Evolutionary conservation across 2,329 filamentous ascomycete genomes (phyloP).

Genomic region (Trichoderma harzianum): DNA sequence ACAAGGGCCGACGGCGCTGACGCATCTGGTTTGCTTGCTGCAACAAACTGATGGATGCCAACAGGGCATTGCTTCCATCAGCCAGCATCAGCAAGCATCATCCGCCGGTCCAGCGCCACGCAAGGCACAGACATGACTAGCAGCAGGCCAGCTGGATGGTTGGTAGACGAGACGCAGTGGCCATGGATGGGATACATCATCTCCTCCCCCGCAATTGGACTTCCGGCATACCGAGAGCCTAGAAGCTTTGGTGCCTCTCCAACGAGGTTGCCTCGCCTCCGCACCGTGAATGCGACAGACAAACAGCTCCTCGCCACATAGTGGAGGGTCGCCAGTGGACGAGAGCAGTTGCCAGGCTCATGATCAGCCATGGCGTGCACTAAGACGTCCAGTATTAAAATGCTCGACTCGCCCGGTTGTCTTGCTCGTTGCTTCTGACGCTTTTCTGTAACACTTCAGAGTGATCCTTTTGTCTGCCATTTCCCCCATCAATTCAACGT

Average conservation of each 20-base stretch:
- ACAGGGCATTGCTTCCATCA: neutral
- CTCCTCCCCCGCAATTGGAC: conserved; percentile 17
- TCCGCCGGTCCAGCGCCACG: conserved; percentile 10
- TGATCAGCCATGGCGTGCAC: conserved; percentile 8
- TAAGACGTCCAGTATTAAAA: conserved; percentile 9
- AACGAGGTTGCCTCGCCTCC: conserved; percentile 14
- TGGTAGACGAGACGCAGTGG: neutral
- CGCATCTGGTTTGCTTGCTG: neutral
- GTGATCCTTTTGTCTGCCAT: neutral
- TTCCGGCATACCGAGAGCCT: conserved; percentile 13
- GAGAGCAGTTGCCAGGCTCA: conserved; percentile 19
- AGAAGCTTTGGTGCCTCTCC: conserved; percentile 1
- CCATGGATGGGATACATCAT: conserved; percentile 10
- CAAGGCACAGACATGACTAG: conserved; percentile 14
- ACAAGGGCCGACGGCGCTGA: neutral
- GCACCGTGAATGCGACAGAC: neutral
- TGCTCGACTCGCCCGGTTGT: conserved; percentile 1
- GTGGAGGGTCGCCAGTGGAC: conserved; percentile 34
- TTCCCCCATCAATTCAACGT: neutral
- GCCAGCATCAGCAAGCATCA: neutral
- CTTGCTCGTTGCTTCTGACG: neutral
- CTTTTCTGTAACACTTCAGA: neutral
- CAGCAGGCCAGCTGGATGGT: neutral
- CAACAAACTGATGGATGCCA: neutral
- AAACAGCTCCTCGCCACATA: conserved; percentile 12